phyloP scores from a whole-genome alignment of 805 yeast species.

The Komagataella populi region DNA sequence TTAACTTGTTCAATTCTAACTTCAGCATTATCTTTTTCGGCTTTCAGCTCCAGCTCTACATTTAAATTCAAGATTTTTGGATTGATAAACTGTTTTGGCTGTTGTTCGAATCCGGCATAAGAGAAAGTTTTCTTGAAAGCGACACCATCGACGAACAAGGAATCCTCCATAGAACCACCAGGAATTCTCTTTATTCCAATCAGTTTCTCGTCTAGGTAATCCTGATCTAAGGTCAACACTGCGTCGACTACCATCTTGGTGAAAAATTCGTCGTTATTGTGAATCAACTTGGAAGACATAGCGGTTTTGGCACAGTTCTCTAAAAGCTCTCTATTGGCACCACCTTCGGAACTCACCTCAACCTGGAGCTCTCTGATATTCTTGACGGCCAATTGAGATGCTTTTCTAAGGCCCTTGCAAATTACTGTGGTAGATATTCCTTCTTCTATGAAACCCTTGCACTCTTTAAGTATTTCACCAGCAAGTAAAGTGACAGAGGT shows the following conservation, averaged over 20 bases:
- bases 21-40: slow-evolving; percentile 98
- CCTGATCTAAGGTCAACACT: slow-evolving; percentile 72
- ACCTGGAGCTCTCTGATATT: slow-evolving; percentile 67
- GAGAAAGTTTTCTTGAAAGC: slow-evolving; percentile 96
- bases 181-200: slow-evolving; percentile 92
- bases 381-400: slow-evolving; percentile 63
- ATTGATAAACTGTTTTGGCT: slow-evolving; percentile 70
- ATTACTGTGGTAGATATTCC: slow-evolving; percentile 88
- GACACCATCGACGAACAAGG: slow-evolving; percentile 81
- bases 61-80: slow-evolving; percentile 80
- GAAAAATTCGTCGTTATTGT: slow-evolving; percentile 78
- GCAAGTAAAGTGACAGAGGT: slow-evolving; percentile 91
- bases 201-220: slow-evolving; percentile 74
- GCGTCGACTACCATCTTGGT: slow-evolving; percentile 97
- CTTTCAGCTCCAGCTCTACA: slow-evolving; percentile 91
- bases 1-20: slow-evolving; percentile 88
- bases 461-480: slow-evolving; percentile 87
- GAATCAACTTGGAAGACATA: slow-evolving; percentile 89
- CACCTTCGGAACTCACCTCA: slow-evolving; percentile 38
- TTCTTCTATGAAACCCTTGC: slow-evolving; percentile 85
- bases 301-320: slow-evolving; percentile 95
- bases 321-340: slow-evolving; percentile 59
- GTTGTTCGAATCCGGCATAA: slow-evolving; percentile 98
- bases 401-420: slow-evolving; percentile 75
- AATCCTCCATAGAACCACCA: slow-evolving; percentile 95